Evolutionary conservation across 495 filamentous ascomycete genomes (phyloP).

Genomic region (Annulohypoxylon nitens): DNA sequence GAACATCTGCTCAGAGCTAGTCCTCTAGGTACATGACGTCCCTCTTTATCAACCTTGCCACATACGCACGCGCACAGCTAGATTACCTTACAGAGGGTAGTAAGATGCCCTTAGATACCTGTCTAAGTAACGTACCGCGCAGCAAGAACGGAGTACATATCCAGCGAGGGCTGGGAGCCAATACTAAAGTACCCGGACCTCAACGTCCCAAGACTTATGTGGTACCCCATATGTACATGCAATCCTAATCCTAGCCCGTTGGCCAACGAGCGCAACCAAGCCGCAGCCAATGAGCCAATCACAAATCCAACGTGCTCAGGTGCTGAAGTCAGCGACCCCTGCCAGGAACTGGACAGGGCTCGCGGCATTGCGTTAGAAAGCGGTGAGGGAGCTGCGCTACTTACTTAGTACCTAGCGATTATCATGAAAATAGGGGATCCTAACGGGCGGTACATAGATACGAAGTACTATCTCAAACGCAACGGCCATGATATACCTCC

Average conservation of each 20-base stretch:
- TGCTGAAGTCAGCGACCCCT: slow-evolving; percentile 3
- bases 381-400: slow-evolving; percentile 12
- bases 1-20: slow-evolving; percentile 1
- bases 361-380: slow-evolving; percentile 20
- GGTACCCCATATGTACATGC: background rate
- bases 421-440: background rate
- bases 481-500: slow-evolving; percentile 25
- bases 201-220: background rate
- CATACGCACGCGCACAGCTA: background rate
- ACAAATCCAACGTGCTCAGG: slow-evolving; percentile 1
- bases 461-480: slow-evolving; percentile 33
- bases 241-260: slow-evolving; percentile 1
- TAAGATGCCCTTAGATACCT: slow-evolving; percentile 27
- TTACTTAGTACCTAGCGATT: background rate
- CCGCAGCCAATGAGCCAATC: slow-evolving; percentile 7
- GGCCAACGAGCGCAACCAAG: background rate
- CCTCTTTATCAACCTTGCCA: background rate
- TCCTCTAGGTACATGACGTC: background rate
- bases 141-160: background rate
- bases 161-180: background rate
- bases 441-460: slow-evolving; percentile 1
- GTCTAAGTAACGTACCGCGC: background rate
- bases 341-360: slow-evolving; percentile 12
- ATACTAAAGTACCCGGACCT: background rate
- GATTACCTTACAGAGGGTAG: background rate